Evolutionary conservation across 495 filamentous ascomycete genomes (phyloP), one percentile per base, ranked within the genome.

Genomic region (Entonaema liquescens): DNA sequence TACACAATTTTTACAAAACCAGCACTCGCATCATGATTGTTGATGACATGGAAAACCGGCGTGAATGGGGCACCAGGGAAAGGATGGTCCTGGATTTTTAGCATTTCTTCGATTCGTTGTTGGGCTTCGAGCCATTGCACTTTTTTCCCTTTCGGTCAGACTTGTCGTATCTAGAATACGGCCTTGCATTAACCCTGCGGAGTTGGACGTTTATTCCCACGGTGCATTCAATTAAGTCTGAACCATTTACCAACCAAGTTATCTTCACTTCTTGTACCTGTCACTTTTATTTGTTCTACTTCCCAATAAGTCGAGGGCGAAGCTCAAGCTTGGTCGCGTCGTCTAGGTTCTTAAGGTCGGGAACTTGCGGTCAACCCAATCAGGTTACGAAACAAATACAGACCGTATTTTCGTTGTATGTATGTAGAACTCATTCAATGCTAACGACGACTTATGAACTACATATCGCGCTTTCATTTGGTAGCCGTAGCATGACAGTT

Each of bases 71-170:
- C 25, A 31, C 23, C 25, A 29, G 50, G 66, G 53, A 52, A 60
- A 67, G 57, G 65, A 60, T 69, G 57, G 49, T 62, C 56, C 42
- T 65, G 65, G 47, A 62, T 54, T 71, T 69, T 52, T 58, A 58
- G 50, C 57, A 68, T 62, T 50, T 65, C 54, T 77, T 76, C 73
- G 62, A 33, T 77, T 77, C 75, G 50, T 72, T 66, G 31, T 54
- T 47, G 66, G 70, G 62, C 71, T 38, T 59, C 40, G 52, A 21
- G 62, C 67, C 65, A 62, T 59, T 67, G 12, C 63, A 42, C 35
- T 70, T 66, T 69, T 44, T 12, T 62, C 67, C 7, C 35, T 17
- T 62, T 40, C 17, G 61, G 62, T 62, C 59, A 59, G 63, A 59
- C 50, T 47, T 50, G 59, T 57, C 62, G 50, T 59, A 33, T 50